Evolutionary conservation across 495 filamentous ascomycete genomes (phyloP).

Genomic region (Xylaria intraflava): DNA sequence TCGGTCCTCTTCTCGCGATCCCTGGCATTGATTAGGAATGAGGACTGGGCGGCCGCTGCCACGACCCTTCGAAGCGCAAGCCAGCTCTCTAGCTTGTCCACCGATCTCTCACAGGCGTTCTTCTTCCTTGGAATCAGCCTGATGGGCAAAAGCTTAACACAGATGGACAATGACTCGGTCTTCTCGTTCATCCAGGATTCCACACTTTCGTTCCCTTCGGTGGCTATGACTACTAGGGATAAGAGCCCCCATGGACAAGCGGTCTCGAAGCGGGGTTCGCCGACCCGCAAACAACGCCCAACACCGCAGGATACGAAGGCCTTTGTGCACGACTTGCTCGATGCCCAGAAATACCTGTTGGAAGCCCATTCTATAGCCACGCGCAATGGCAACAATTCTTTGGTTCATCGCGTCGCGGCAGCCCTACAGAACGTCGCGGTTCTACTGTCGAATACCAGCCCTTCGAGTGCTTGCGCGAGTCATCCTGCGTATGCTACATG

Average conservation of each 20-base stretch:
- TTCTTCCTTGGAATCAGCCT: conserved; percentile 54
- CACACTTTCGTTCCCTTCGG: conserved; percentile 73
- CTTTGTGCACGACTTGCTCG: conserved; percentile 52
- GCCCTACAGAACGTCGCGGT: conserved; percentile 57
- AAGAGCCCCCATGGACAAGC: conserved; percentile 18
- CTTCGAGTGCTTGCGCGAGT: conserved; percentile 23
- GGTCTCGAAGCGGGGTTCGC: conserved; percentile 1
- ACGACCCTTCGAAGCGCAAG: conserved; percentile 44
- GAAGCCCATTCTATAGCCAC: conserved; percentile 51
- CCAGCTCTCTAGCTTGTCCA: conserved; percentile 32
- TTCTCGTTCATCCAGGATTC: conserved; percentile 89
- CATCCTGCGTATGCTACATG: conserved; percentile 54
- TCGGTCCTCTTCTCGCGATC: conserved; percentile 62
- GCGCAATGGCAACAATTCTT: conserved; percentile 34
- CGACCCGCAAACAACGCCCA: conserved; percentile 22
- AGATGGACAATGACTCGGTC: conserved; percentile 71
- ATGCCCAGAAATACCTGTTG: conserved; percentile 54
- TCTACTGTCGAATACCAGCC: conserved; percentile 54
- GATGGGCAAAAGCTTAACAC: conserved; percentile 53
- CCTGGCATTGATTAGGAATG: conserved; percentile 46
- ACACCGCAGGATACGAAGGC: conserved; percentile 24
- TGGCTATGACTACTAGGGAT: conserved; percentile 30
- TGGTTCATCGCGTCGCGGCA: conserved; percentile 53
- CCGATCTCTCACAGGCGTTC: conserved; percentile 39
- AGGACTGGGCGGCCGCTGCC: conserved; percentile 48